phyloP scores from a whole-genome alignment of 2,329 filamentous ascomycete species.

The Dendrostoma leiphaemia region DNA sequence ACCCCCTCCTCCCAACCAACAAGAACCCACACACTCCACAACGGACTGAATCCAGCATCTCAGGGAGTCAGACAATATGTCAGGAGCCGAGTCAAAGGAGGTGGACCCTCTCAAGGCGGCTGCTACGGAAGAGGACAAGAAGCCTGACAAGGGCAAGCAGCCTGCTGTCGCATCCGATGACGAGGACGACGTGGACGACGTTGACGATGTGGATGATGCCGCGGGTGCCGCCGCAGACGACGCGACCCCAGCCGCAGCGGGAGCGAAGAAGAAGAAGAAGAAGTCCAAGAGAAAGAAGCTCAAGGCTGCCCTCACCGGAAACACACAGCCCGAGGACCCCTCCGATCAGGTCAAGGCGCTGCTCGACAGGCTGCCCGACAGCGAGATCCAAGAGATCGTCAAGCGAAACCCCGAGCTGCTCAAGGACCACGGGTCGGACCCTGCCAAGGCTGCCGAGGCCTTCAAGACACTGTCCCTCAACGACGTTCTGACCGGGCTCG shows the following conservation, averaged over 20 bases:
- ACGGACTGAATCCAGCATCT: not conserved
- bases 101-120: slow-evolving; percentile 52
- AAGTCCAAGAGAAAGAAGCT: slow-evolving; percentile 64
- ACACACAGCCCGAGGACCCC: slow-evolving; percentile 30
- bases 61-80: slow-evolving; percentile 31
- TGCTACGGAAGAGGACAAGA: slow-evolving; percentile 34
- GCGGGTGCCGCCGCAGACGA: slow-evolving; percentile 35
- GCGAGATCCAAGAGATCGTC: slow-evolving; percentile 65
- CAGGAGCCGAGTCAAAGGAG: slow-evolving; percentile 62
- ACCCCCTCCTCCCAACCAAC: too few species aligned
- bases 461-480: slow-evolving; percentile 65
- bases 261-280: slow-evolving; percentile 61
- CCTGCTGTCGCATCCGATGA: slow-evolving; percentile 45
- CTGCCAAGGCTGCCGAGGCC: slow-evolving; percentile 47
- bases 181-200: slow-evolving; percentile 41
- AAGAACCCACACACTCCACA: not conserved
- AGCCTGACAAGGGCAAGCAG: slow-evolving; percentile 42
- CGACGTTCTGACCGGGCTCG: slow-evolving; percentile 72
- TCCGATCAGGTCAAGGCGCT: slow-evolving; percentile 47
- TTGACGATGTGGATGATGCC: slow-evolving; percentile 35
- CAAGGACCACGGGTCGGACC: slow-evolving; percentile 44
- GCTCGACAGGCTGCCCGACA: slow-evolving; percentile 50
- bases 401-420: slow-evolving; percentile 71
- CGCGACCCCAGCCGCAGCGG: slow-evolving; percentile 27
- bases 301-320: slow-evolving; percentile 41